Evolutionary conservation across 768 basidiomycete species (phyloP).

Genomic region (Leccinum subtestaceum): DNA sequence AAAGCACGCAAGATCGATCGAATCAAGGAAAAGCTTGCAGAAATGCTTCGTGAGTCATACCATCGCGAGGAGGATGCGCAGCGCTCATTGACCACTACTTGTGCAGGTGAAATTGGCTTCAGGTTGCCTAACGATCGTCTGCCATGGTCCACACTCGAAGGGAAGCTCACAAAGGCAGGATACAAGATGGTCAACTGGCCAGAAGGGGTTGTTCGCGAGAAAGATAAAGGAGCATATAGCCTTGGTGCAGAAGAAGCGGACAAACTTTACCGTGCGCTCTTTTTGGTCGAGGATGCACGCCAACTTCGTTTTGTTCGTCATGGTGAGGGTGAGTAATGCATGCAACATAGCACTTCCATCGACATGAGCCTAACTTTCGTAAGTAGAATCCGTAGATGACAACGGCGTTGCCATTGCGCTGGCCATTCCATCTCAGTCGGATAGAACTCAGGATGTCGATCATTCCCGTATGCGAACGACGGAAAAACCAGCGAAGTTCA

Average conservation of each 20-base stretch:
- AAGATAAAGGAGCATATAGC: background rate
- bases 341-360: too few species aligned
- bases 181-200: background rate
- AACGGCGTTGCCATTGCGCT: too few species aligned
- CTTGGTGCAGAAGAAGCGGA: background rate
- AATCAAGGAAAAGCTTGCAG: constrained; percentile 2
- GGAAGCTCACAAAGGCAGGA: background rate
- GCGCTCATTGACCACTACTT: background rate
- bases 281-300: background rate
- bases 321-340: background rate
- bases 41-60: constrained; percentile 11
- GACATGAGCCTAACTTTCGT: too few species aligned
- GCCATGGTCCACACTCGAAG: background rate
- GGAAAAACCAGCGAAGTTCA: too few species aligned
- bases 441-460: too few species aligned
- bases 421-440: too few species aligned
- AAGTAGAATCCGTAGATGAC: too few species aligned
- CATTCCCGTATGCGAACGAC: too few species aligned
- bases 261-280: background rate
- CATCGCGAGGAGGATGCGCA: background rate
- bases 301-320: background rate
- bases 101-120: background rate
- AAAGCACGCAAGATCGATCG: constrained; percentile 1
- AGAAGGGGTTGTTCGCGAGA: background rate
- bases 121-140: background rate